These are phyloP conservation scores for Leccinum pellstonianum DNA, from an alignment of 768 basidiomycete species.

Conservation along the genomic window DNA sequence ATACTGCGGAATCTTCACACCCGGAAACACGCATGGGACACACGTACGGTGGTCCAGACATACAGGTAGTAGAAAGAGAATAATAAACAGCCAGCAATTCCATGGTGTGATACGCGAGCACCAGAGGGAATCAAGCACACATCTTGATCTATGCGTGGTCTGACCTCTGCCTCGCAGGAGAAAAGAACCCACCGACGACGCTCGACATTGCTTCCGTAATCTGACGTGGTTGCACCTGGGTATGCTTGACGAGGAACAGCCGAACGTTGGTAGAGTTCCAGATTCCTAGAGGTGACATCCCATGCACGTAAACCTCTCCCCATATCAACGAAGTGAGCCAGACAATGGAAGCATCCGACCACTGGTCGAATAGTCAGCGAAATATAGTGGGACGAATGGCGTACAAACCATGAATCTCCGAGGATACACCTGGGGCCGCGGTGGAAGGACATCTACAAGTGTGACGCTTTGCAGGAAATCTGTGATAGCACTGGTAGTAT, in stretches of 20 bases:
- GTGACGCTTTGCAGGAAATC: slow-evolving; percentile 72
- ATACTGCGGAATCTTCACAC: too few relatives aligned
- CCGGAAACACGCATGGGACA: too few relatives aligned
- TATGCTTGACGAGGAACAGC: slow-evolving; percentile 89
- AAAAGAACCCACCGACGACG: slow-evolving; percentile 76
- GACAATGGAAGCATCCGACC: slow-evolving; percentile 87
- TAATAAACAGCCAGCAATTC: too few relatives aligned
- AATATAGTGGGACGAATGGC: not conserved
- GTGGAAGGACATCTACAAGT: slow-evolving; percentile 72
- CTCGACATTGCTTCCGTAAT: slow-evolving; percentile 77
- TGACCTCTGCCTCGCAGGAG: slow-evolving; percentile 37
- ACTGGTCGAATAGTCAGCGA: slow-evolving; percentile 45
- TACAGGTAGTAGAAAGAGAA: too few relatives aligned
- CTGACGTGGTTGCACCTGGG: slow-evolving; percentile 64
- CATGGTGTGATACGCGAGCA: too few relatives aligned
- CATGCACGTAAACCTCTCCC: slow-evolving; percentile 93
- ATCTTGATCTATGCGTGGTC: slow-evolving; percentile 14
- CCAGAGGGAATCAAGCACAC: too few relatives aligned
- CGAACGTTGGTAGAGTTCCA: slow-evolving; percentile 91
- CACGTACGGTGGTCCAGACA: too few relatives aligned
- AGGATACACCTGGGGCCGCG: slow-evolving; percentile 59
- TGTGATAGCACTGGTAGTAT: slow-evolving; percentile 64
- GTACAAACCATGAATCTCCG: slow-evolving; percentile 72
- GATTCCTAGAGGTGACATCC: slow-evolving; percentile 81
- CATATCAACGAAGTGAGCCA: slow-evolving; percentile 95